Evolutionary conservation across 1,284 basidiomycete genomes (phyloP), one percentile per base, ranked within the genome.

Genomic region (Trichosporon asahii): DNA sequence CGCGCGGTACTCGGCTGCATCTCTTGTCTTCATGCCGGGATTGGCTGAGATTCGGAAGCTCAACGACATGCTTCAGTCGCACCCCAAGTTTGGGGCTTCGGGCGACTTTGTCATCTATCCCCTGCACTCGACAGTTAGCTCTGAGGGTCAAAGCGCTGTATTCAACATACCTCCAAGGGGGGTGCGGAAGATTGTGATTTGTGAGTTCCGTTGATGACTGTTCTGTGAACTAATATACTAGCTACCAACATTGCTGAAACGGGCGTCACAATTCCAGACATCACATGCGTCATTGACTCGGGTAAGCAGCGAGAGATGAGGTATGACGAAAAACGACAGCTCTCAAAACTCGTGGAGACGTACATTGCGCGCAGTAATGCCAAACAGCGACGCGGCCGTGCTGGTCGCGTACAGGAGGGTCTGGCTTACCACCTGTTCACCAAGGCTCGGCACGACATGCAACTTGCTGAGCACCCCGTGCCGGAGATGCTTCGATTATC

Each of bases 391-490:
- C 89, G 94, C 55, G 95, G 95, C 66, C 89, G 94, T 76, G 92
- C 94, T 7, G 96, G 96, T 37, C 92, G 96, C 81, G 95, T 98
- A 1, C 94, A 91, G 77, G 86, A 89, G 66, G 96, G 96, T 1
- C 83, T 98, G 25, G 97, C 94, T 76, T 99, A 97, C 85, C 96
- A 99, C 82, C 87, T 99, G 2, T 99, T 98, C 85, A 98, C 95
- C 0, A 94, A 90, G 81, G 85, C 88, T 64, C 88, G 94, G 21
- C 90, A 97, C 78, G 95, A 98, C 76, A 90, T 83, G 44, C 84
- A 86, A 68, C 88, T 99, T 85, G 90, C 91, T 1, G 93, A 95
- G 25, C 91, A 95, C 80, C 95, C 95, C 1, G 87, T 95, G 60
- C 97, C 96, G 0, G 96, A 99, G 83, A 99, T 99, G 89, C 90